Percentiles rank a stretch among this genome's conserved stretches.
These are phyloP conservation scores for Stereum hirsutum DNA, from an alignment of 1,284 basidiomycete genomes.

Conservation along the genomic window DNA sequence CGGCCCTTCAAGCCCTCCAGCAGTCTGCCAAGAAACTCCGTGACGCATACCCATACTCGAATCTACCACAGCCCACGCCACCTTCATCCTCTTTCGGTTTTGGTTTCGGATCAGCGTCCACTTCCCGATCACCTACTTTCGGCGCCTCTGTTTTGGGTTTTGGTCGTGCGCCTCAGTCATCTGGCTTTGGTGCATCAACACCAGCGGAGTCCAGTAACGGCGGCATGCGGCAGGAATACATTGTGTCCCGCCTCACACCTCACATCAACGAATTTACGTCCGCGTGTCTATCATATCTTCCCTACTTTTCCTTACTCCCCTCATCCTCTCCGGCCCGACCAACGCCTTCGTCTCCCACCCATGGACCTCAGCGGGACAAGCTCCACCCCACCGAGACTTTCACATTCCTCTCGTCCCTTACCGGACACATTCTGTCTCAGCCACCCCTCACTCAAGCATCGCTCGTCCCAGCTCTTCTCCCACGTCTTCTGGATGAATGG, in stretches of 20 bases:
- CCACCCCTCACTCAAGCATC: constrained; percentile 53
- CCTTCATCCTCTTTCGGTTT: constrained; percentile 17
- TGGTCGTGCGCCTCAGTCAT: constrained; percentile 26
- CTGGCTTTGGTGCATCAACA: constrained; percentile 17
- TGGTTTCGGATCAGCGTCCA: constrained; percentile 14
- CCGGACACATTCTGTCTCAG: constrained; percentile 55
- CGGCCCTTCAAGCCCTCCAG: constrained; percentile 57
- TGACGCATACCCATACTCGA: constrained; percentile 76
- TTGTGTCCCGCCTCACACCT: constrained; percentile 63
- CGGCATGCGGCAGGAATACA: constrained; percentile 72
- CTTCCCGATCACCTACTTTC: constrained; percentile 10
- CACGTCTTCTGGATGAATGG: constrained; percentile 65
- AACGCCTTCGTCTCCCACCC: constrained; percentile 25
- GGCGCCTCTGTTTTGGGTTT: constrained; percentile 32
- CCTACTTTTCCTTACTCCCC: constrained; percentile 64
- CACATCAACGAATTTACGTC: constrained; percentile 68
- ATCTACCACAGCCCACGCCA: constrained; percentile 22
- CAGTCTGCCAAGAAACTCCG: constrained; percentile 61
- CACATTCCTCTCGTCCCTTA: constrained; percentile 57
- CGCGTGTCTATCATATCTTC: constrained; percentile 67
- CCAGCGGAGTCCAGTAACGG: constrained; percentile 13
- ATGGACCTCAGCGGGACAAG: constrained; percentile 44
- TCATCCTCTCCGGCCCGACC: constrained; percentile 19
- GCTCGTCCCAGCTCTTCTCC: constrained; percentile 45
- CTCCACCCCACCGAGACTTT: constrained; percentile 67